phyloP scores from a whole-genome alignment of 179 eudicot species.

The Spinacia oleracea region DNA sequence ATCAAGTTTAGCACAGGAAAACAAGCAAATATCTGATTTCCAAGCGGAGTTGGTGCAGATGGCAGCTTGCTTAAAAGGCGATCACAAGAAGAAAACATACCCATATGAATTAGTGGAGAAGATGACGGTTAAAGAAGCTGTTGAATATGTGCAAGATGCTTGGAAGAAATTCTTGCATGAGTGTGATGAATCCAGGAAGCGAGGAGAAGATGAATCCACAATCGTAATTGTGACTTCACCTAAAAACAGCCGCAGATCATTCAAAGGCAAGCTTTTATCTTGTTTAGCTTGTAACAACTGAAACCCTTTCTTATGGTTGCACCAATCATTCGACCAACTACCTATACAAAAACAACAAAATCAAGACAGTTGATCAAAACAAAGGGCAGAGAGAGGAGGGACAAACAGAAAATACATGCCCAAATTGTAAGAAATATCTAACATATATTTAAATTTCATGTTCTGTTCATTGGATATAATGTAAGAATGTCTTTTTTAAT shows the following conservation, averaged over 20 bases:
- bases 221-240: slow-evolving; percentile 29
- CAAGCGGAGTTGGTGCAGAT: slow-evolving; percentile 69
- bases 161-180: slow-evolving; percentile 50
- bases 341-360: no score
- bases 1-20: slow-evolving; percentile 41
- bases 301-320: background rate
- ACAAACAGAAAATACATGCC: no score
- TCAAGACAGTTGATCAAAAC: no score
- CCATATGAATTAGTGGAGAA: slow-evolving; percentile 58
- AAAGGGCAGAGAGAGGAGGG: no score
- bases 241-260: slow-evolving; percentile 20
- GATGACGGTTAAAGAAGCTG: slow-evolving; percentile 66
- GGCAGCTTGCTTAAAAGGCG: slow-evolving; percentile 72
- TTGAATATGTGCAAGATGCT: slow-evolving; percentile 51
- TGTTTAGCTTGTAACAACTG: slow-evolving; percentile 44
- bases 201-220: slow-evolving; percentile 55
- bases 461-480: no score
- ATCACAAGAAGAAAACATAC: slow-evolving; percentile 45
- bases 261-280: slow-evolving; percentile 39
- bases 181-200: slow-evolving; percentile 46
- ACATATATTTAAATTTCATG: no score
- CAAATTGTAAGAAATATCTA: no score
- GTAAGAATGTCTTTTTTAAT: no score
- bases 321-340: background rate
- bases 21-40: slow-evolving; percentile 56